Conservation (phyloP, 306 rosid genomes). For the Nissolia schottii region DNA sequence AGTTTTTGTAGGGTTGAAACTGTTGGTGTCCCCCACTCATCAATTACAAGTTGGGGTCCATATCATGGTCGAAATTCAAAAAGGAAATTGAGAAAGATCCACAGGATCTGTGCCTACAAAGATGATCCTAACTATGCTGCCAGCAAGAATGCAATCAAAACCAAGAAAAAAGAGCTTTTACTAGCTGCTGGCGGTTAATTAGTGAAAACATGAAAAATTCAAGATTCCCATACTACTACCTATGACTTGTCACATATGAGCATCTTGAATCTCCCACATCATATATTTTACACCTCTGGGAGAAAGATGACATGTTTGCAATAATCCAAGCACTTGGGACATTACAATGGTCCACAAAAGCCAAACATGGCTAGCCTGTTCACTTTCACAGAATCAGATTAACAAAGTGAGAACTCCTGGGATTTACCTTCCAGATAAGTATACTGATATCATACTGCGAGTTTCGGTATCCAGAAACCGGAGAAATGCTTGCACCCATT, state of each 20-base stretch:
- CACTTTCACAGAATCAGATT: not conserved
- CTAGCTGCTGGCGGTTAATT: not conserved
- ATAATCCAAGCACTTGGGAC: constrained; percentile 16
- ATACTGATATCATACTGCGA: constrained; percentile 90
- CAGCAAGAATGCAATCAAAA: not conserved
- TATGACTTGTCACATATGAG: not conserved
- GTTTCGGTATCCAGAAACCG: constrained; percentile 55
- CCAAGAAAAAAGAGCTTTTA: constrained; percentile 19
- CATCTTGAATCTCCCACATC: constrained; percentile 17
- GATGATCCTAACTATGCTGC: constrained; percentile 16
- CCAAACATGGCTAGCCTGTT: constrained; percentile 3
- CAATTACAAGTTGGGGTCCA: constrained; percentile 10
- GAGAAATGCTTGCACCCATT: constrained; percentile 98
- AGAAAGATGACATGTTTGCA: not conserved
- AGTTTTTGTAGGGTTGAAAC: not conserved
- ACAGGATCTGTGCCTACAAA: constrained; percentile 26
- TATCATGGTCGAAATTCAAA: constrained; percentile 14
- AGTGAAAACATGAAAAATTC: constrained; percentile 13
- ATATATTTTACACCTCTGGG: not conserved
- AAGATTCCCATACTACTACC: not conserved
- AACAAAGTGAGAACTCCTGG: not conserved
- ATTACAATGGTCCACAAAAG: constrained; percentile 23
- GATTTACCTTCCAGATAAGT: constrained; percentile 94
- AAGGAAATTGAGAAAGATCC: constrained; percentile 34
- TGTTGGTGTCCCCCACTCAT: not conserved